Evolutionary conservation across 2,329 filamentous ascomycete genomes (phyloP).

Genomic region (Trichoderma sp.): DNA sequence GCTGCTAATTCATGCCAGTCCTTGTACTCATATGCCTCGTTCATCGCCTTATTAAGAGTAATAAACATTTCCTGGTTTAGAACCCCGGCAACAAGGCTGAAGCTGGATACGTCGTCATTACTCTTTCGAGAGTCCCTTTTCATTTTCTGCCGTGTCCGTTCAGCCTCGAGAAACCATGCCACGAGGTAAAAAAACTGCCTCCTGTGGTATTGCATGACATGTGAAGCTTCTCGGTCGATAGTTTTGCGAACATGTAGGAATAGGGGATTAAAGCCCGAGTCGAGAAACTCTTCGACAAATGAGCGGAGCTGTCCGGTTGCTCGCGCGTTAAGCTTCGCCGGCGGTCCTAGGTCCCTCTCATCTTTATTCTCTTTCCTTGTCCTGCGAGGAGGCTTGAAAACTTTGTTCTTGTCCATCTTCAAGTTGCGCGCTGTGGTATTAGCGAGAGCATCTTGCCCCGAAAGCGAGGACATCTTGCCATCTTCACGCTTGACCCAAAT

Average conservation of each 20-base stretch:
- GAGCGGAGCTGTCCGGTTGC: constrained; percentile 75
- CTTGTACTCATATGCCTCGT: constrained; percentile 76
- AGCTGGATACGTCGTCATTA: constrained; percentile 66
- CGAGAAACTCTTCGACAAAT: constrained; percentile 92
- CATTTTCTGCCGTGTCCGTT: constrained; percentile 68
- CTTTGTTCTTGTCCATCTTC: constrained; percentile 90
- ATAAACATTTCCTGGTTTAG: constrained; percentile 96
- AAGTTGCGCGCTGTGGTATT: constrained; percentile 72
- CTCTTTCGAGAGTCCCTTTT: constrained; percentile 54
- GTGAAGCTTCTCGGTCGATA: constrained; percentile 84
- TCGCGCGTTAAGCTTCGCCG: constrained; percentile 66
- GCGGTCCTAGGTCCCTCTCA: constrained; percentile 74
- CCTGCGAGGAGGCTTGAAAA: constrained; percentile 78
- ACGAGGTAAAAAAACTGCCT: constrained; percentile 91
- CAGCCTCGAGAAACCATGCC: constrained; percentile 89
- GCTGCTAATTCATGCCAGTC: constrained; percentile 85
- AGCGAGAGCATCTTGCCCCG: constrained; percentile 81
- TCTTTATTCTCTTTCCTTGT: constrained; percentile 62
- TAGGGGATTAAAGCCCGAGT: constrained; percentile 91
- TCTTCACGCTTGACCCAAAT: constrained; percentile 91
- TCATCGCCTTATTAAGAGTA: constrained; percentile 79
- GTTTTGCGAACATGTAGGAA: constrained; percentile 85
- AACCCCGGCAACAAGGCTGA: constrained; percentile 83
- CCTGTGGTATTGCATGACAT: constrained; percentile 74
- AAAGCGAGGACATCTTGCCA: constrained; percentile 80